phyloP scores from a whole-genome alignment of 2,329 filamentous ascomycete genomes.

The Arthrinium phaeospermum region DNA sequence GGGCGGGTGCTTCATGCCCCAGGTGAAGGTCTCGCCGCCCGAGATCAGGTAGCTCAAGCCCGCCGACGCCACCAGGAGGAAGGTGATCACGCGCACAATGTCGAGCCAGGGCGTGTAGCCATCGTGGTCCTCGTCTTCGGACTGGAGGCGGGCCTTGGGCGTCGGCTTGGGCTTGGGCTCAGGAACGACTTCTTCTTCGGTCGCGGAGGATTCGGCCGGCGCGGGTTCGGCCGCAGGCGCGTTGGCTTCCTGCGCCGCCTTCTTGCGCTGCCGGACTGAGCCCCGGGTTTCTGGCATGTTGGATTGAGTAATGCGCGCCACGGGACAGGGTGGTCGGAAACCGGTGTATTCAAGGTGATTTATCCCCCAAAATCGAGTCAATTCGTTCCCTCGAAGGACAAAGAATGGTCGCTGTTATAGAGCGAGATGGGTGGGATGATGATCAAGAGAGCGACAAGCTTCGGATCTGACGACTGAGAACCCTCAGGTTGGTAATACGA shows the following conservation, averaged over 20 bases:
- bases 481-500: not conserved
- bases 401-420: not conserved
- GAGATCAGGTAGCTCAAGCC: conserved; percentile 80
- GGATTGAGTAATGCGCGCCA: not conserved
- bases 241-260: conserved; percentile 26
- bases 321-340: not conserved
- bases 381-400: not conserved
- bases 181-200: conserved; percentile 30
- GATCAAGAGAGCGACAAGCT: not conserved
- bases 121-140: conserved; percentile 71
- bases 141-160: conserved; percentile 33
- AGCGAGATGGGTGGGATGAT: not conserved
- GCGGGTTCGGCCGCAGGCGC: not conserved
- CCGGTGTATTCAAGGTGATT: not conserved
- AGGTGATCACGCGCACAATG: conserved; percentile 70
- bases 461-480: not conserved
- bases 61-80: conserved; percentile 68
- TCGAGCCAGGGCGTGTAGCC: conserved; percentile 63
- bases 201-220: conserved; percentile 31
- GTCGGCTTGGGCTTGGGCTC: conserved; percentile 36
- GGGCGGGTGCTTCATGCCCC: conserved; percentile 67
- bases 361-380: not conserved
- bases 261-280: conserved; percentile 52
- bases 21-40: conserved; percentile 71
- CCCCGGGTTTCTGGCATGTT: conserved; percentile 31